Base-by-base conservation (phyloP, 805 yeast genomes). In the Saturnispora diversa region DNA sequence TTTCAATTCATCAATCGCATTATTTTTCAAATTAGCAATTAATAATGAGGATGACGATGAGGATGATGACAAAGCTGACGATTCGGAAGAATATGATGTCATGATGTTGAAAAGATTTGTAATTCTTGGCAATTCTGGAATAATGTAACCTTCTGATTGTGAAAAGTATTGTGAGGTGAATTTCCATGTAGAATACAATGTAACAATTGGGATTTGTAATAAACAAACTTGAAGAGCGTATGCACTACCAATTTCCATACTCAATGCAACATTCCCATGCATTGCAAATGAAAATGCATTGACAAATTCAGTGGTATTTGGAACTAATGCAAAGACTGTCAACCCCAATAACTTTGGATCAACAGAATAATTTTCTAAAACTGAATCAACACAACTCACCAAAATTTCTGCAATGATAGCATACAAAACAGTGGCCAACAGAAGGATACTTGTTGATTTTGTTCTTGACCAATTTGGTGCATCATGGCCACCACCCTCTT, bases 231-330 rank as follows among this genome's bases (percentile, higher is more conserved):
- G 98, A 44, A 92, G 68, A 0, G 95, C 98, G 58, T 92, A 92
- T 0, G 98, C 98, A 47, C 94, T 80, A 45, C 98, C 98, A 60
- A 92, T 92, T 58, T 92, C 98, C 95, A 92, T 84, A 2, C 95
- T 84, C 34, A 92, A 66, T 1, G 98, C 95, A 40, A 92, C 95
- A 50, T 92, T 92, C 1, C 98, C 98, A 51, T 90, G 78, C 50
- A 86, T 77, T 0, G 98, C 98, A 66, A 92, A 92, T 20, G 96
- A 87, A 43, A 92, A 88, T 52, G 97, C 98, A 62, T 92, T 92
- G 44, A 92, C 72, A 53, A 92, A 92, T 63, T 92, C 98, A 0
- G 98, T 92, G 6, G 97, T 86, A 55, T 88, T 92, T 10, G 98
- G 98, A 21, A 92, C 96, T 32, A 92, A 66, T 0, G 98, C 97